These are phyloP conservation scores for Scheffersomyces stipitis DNA, from an alignment of 805 yeast genomes.

Conservation along the genomic window DNA sequence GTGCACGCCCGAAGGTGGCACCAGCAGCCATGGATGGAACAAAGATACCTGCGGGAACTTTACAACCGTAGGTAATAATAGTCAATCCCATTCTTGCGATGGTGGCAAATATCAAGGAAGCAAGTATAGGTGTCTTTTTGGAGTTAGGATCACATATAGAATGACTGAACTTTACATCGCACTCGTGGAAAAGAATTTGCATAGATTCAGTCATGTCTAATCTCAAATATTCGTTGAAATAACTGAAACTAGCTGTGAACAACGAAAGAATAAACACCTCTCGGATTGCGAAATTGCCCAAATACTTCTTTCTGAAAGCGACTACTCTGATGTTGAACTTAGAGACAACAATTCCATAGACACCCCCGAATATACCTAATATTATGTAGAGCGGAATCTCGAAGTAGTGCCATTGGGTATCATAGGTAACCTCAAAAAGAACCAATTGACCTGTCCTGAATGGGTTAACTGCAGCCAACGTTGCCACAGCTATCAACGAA, in stretches of 20 bases:
- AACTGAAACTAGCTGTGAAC: conserved; percentile 73
- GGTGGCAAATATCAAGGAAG: conserved; percentile 69
- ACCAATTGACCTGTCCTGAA: conserved; percentile 94
- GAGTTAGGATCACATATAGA: conserved; percentile 35
- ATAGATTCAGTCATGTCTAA: conserved; percentile 95
- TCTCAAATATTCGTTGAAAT: conserved; percentile 76
- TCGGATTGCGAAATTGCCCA: conserved; percentile 56
- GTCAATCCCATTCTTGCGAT: conserved; percentile 68
- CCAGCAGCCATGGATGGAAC: conserved; percentile 98
- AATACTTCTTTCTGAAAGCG: conserved; percentile 69
- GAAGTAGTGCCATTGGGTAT: conserved; percentile 79
- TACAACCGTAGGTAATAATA: conserved; percentile 84
- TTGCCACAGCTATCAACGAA: conserved; percentile 81
- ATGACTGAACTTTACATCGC: conserved; percentile 50
- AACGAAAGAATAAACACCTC: conserved; percentile 72
- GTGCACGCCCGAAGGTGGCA: conserved; percentile 86
- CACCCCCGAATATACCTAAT: conserved; percentile 88
- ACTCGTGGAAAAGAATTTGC: conserved; percentile 86
- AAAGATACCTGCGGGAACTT: conserved; percentile 96
- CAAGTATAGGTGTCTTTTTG: conserved; percentile 36
- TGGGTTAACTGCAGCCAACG: conserved; percentile 80
- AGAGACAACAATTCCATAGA: conserved; percentile 78
- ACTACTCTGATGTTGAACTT: conserved; percentile 75
- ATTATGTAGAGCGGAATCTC: conserved; percentile 80
- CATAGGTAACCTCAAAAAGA: conserved; percentile 86